Evolutionary conservation across 257 asterid species (phyloP), one percentile per base, ranked within the genome.

Genomic region (Petunia secreta): DNA sequence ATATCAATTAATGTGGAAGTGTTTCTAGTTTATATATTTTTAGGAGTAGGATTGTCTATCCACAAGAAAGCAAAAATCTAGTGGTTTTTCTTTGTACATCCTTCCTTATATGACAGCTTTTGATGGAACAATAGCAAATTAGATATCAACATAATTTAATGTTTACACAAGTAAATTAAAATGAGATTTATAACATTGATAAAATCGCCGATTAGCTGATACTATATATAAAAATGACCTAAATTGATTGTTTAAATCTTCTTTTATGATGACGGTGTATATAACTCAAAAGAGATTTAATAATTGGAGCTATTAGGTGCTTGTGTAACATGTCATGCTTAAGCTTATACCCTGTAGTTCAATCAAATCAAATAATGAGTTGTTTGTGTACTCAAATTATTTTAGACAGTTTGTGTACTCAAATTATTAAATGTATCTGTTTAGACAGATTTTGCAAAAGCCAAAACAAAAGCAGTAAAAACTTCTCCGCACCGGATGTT

Each of bases 241-340:
- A 25, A 25, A 25, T 25, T 25, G 25, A 25, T 25, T 25, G 25
- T 25, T 25, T 25, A 25, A 25, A 25, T 25, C 25, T 25, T 25
- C 0, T 25, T 25, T 25, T 25, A 25, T 25, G 25, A 25, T 25
- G 25, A 25, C 0, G 25, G 25, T 25, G 25, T 25, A 25, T 25
- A 25, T 25, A 25, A 25, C 25, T 25, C 25, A 55, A 71, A 48
- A 10, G 6, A 71, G 34, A 71, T 48, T 48, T 34, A 48, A 71
- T 71, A 48, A 71, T 71, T 71, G 77, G 77, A 71, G 6, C 34
- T 71, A 71, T 71, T 71, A 48, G 77, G 77, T 71, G 25, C 60
- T 71, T 53, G 2, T 6, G 48, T 48, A 71, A 71, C 60, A 71
- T 71, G 77, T 34, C 77, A 71, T 71, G 77, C 38, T 48, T 71